Percentiles rank a stretch among this genome's conserved stretches.
Conservation (phyloP, 23 red algal genomes). For the Agarophyton chilense region DNA sequence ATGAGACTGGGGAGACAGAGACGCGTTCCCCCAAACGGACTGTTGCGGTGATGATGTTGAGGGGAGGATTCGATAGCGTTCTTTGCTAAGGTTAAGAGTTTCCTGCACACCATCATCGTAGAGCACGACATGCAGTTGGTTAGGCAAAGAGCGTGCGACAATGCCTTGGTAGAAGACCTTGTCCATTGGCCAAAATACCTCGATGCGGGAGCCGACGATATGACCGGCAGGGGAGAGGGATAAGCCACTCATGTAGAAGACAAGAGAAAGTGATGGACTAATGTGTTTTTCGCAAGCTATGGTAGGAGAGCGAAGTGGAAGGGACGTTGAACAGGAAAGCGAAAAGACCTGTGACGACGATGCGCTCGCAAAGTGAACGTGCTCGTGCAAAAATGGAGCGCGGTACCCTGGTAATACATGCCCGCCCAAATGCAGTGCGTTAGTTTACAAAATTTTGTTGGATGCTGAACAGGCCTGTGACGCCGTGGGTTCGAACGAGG, state of each 20-base stretch:
- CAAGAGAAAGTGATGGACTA: not conserved
- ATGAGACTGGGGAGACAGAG: not conserved
- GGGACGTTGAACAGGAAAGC: too few species aligned
- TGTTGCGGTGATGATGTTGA: not conserved
- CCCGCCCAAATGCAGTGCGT: too few species aligned
- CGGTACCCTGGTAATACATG: too few species aligned
- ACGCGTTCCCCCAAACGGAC: not conserved
- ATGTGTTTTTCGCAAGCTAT: too few species aligned
- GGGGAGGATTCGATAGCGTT: conserved; percentile 5
- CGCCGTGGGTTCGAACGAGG: too few species aligned
- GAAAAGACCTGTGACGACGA: too few species aligned
- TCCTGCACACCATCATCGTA: conserved; percentile 30
- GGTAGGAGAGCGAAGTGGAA: not conserved
- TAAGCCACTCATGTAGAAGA: not conserved
- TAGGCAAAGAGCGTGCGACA: not conserved
- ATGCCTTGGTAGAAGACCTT: conserved; percentile 15
- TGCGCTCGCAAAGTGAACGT: too few species aligned
- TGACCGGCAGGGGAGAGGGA: not conserved
- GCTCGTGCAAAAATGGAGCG: too few species aligned
- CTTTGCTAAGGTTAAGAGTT: conserved; percentile 1
- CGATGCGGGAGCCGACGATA: not conserved
- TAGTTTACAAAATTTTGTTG: too few species aligned
- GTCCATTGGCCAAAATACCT: conserved; percentile 31
- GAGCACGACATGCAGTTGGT: conserved; percentile 1
- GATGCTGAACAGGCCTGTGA: too few species aligned